Evolutionary conservation across 495 filamentous ascomycete species (phyloP).

Genomic region (Xylaria castorea): DNA sequence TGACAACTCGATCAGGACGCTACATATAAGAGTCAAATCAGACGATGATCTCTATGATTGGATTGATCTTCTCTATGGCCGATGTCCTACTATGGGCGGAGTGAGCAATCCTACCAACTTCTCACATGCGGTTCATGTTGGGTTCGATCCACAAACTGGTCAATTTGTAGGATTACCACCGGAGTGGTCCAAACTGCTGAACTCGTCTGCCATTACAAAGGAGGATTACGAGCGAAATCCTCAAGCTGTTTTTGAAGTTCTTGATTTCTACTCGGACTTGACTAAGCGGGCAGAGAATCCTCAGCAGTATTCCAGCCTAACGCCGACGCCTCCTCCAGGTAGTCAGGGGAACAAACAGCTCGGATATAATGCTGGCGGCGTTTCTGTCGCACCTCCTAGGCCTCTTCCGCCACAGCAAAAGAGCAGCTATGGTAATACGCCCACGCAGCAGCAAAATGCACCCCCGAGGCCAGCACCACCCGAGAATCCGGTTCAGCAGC

Average conservation of each 20-base stretch:
- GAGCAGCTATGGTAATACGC: constrained; percentile 49
- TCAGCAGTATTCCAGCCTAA: constrained; percentile 73
- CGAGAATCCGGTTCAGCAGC: constrained; percentile 48
- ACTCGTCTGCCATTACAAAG: constrained; percentile 93
- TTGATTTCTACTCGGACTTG: constrained; percentile 97
- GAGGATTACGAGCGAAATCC: constrained; percentile 98
- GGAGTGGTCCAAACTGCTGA: constrained; percentile 96
- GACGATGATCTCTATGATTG: constrained; percentile 98
- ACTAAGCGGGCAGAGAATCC: constrained; percentile 85
- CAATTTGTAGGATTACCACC: constrained; percentile 91
- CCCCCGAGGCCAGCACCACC: constrained; percentile 51
- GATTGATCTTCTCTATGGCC: constrained; percentile 96
- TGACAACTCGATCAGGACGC: constrained; percentile 79
- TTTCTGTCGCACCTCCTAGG: constrained; percentile 78
- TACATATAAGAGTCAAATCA: constrained; percentile 87
- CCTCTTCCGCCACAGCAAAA: constrained; percentile 65
- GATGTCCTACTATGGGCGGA: constrained; percentile 95
- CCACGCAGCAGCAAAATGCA: constrained; percentile 36
- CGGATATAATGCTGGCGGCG: constrained; percentile 65
- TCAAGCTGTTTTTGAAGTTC: constrained; percentile 95
- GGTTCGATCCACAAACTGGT: constrained; percentile 91
- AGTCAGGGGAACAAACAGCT: constrained; percentile 70
- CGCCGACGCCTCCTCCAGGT: constrained; percentile 67
- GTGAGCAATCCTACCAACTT: constrained; percentile 99
- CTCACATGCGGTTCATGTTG: constrained; percentile 93